These are phyloP conservation scores for Trichoderma parareesei DNA, from an alignment of 495 filamentous ascomycete species.

Conservation along the genomic window DNA sequence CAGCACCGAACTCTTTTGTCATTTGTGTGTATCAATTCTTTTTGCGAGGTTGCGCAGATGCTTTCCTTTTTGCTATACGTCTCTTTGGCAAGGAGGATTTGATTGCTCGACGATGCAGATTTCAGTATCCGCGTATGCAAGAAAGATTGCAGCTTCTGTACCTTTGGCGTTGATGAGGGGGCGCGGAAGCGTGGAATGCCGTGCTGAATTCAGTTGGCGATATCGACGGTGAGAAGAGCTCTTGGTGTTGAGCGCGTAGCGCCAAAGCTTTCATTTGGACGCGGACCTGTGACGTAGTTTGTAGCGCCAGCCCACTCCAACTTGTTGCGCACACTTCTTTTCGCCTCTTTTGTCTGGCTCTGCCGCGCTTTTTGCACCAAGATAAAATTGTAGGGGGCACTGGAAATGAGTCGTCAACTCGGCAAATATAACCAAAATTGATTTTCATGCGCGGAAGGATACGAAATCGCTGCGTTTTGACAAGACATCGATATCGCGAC, in stretches of 20 bases:
- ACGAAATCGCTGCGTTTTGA: too few relatives aligned
- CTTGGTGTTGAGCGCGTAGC: not conserved
- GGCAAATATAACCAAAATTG: too few relatives aligned
- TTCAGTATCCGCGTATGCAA: too few relatives aligned
- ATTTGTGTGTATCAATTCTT: not conserved
- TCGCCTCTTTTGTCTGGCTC: too few relatives aligned
- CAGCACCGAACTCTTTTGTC: constrained; percentile 1
- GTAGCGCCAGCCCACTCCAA: not conserved
- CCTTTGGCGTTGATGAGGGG: not conserved
- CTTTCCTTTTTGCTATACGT: not conserved
- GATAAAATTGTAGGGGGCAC: too few relatives aligned
- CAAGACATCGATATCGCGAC: not conserved
- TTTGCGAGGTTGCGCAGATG: not conserved
- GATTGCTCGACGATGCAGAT: too few relatives aligned
- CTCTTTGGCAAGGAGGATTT: not conserved
- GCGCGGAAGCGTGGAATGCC: not conserved
- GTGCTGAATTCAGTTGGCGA: not conserved
- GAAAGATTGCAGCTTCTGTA: too few relatives aligned
- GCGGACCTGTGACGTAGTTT: not conserved
- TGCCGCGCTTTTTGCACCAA: too few relatives aligned
- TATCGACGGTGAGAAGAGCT: not conserved
- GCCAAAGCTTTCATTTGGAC: too few relatives aligned
- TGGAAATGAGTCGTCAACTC: too few relatives aligned
- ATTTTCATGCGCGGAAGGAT: too few relatives aligned
- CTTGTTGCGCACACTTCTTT: too few relatives aligned